Base-by-base conservation (phyloP, 805 yeast genomes). In the Starmerella lactis-condensi region DNA sequence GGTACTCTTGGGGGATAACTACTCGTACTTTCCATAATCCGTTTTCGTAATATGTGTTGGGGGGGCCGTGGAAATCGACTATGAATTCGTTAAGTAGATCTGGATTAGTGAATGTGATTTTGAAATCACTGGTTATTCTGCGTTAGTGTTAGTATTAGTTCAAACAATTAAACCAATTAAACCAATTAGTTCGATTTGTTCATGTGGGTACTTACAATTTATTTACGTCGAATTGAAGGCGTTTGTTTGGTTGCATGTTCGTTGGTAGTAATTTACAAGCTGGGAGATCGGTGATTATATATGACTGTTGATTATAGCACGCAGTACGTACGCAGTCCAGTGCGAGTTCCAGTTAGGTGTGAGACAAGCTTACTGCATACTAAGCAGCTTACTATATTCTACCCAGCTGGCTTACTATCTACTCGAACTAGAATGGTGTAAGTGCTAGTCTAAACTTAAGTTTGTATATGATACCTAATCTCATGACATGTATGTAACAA, bases 181-280 rank as follows among this genome's bases (percentile, higher is more conserved):
- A 17, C 17, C 26, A 16, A 19, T 16, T 19, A 11, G 21, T 13
- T 23, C 14, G 22, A 9, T 17, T 5, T 8, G 19, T 26, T 11
- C 3, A 22, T 12, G 10, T 6, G 15, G 8, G n/a, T 29, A 63
- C 75, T 49, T 54, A 76, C 67, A 85, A 62, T 53, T 83, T 89
- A 93, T 79, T 82, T 28, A 85, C 95, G 53, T 85, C 98, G 18
- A 89, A 78, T 50, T 83, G 94, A 42, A 89, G 83, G 29, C 91
- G 65, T 50, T 81, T 64, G 45, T 70, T 73, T 6, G n/a, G n/a
- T 27, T 7, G 22, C 23, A 4, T 26, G 24, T 13, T 17, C 20
- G 22, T 17, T 27, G 15, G 10, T 17, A 14, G 28, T 18, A 22
- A 22, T 20, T 21, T 8, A 25, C 6, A 25, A 28, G 17, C 11